Evolutionary conservation across 2,329 filamentous ascomycete species (phyloP), one percentile per base, ranked within the genome.

Genomic region (Lojkania enalia): DNA sequence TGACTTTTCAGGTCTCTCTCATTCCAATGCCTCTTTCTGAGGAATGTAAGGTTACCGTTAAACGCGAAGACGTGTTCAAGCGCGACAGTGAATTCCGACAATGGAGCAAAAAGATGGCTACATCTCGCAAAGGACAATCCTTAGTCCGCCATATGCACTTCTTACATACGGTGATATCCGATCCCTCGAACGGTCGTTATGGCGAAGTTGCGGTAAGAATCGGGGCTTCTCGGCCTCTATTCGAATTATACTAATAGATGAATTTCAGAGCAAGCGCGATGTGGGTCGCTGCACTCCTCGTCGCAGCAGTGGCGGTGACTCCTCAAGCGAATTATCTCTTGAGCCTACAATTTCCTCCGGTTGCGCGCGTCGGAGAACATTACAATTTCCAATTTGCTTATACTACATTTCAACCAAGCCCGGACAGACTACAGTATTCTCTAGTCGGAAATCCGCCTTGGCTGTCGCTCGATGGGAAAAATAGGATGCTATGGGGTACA

Each of bases 281-380:
- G 57, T 48, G 48, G 38, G 21, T 55, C 35, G 42, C 50, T 18
- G 49, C 47, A 5, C 14, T 61, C 18, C 39, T 54, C 23, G 25
- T 61, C 37, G 42, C 46, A 13, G 44, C 47, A 15, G 54, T 44
- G 29, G 42, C 48, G n/a, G 66, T 67, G 44, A 53, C 49, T 18
- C 70, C 71, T 14, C 64, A 67, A 33, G 60, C 72, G 40, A 74
- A 75, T 35, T 92, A 91, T 57, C 90, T 90, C 1, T 77, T 95
- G 67, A 95, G 94, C 69, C 84, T 88, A 2, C 90, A 96, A 67
- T 79, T 95, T 1, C 90, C 90, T 21, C 85, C 86, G 3, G 85
- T 91, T 41, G 90, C 88, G 15, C 80, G 87, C 53, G 75, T 87
- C 47, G 80, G 79, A 30, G 64, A 85, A 57, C 75, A 77, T 2